Conservation (phyloP, 352 stramenopile genomes). For the Stramenopiles sp. region DNA sequence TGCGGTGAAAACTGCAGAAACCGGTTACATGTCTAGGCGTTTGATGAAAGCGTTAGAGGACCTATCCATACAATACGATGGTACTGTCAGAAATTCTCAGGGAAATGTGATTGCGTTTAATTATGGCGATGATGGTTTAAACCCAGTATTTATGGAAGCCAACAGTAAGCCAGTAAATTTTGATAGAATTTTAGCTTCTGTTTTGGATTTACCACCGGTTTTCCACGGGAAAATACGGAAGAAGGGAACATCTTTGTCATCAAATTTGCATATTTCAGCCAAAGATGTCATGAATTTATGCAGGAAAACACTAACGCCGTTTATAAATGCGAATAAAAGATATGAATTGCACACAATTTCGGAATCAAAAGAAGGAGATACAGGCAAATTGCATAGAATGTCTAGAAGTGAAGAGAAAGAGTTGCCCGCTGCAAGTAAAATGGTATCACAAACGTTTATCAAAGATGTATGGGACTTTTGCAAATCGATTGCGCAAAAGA, state of each 20-base stretch:
- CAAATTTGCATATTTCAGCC: background rate
- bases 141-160: conserved; percentile 85
- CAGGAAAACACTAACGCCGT: background rate
- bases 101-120: conserved; percentile 92
- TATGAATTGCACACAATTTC: background rate
- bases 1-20: conserved; percentile 97
- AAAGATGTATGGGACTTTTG: background rate
- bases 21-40: conserved; percentile 94
- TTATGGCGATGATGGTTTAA: conserved; percentile 96
- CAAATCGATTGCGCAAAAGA: background rate
- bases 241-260: background rate
- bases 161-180: conserved; percentile 88
- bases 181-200: conserved; percentile 63
- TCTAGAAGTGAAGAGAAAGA: background rate
- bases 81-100: conserved; percentile 58
- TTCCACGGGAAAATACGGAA: background rate
- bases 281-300: background rate
- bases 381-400: too few relatives aligned
- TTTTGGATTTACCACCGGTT: conserved; percentile 51
- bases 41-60: conserved; percentile 89
- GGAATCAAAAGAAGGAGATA: background rate
- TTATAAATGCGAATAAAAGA: background rate
- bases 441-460: conserved; percentile 9
- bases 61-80: conserved; percentile 79
- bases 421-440: background rate